These are phyloP conservation scores for Brachypodium distachyon DNA, from an alignment of 202 grass and related monocot genomes.

Conservation along the genomic window DNA sequence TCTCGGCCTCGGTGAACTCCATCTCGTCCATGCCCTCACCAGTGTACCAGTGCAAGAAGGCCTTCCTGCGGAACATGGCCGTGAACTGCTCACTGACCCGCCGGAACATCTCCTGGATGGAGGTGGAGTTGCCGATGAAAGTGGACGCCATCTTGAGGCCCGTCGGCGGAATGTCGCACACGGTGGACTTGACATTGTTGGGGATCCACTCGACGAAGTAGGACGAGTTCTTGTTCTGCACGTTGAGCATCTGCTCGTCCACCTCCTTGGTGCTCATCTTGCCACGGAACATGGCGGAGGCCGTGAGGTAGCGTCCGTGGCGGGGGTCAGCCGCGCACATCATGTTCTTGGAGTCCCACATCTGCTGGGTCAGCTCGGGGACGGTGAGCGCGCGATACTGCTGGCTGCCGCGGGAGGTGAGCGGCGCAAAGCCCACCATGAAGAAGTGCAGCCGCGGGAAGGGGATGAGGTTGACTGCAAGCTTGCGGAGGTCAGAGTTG, in stretches of 20 bases:
- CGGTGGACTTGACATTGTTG: slow-evolving; percentile 68
- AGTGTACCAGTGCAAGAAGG: slow-evolving; percentile 63
- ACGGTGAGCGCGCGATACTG: slow-evolving; percentile 66
- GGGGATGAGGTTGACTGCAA: slow-evolving; percentile 77
- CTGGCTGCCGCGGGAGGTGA: slow-evolving; percentile 68
- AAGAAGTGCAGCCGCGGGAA: slow-evolving; percentile 91
- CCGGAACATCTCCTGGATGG: too few species aligned
- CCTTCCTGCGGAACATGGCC: slow-evolving; percentile 56
- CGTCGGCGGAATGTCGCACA: slow-evolving; percentile 60
- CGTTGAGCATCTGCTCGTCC: slow-evolving; percentile 82
- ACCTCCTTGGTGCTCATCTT: slow-evolving; percentile 90
- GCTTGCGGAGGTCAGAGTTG: slow-evolving; percentile 66
- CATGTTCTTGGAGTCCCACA: slow-evolving; percentile 96
- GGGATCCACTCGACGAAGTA: slow-evolving; percentile 84
- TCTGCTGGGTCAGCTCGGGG: slow-evolving; percentile 79
- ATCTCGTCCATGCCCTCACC: slow-evolving; percentile 73
- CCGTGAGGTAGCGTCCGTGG: slow-evolving; percentile 72
- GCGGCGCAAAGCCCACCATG: slow-evolving; percentile 73
- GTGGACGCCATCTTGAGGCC: slow-evolving; percentile 61
- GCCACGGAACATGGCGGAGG: slow-evolving; percentile 67
- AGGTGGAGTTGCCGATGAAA: slow-evolving; percentile 65
- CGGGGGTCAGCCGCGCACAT: slow-evolving; percentile 82
- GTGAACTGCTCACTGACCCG: slow-evolving; percentile 76
- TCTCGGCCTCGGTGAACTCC: slow-evolving; percentile 63
- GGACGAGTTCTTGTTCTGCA: slow-evolving; percentile 74